Percentiles rank a stretch among this genome's conserved stretches.
Conservation (phyloP, 2,329 filamentous ascomycete genomes). For the Pyrenochaeta sp. region DNA sequence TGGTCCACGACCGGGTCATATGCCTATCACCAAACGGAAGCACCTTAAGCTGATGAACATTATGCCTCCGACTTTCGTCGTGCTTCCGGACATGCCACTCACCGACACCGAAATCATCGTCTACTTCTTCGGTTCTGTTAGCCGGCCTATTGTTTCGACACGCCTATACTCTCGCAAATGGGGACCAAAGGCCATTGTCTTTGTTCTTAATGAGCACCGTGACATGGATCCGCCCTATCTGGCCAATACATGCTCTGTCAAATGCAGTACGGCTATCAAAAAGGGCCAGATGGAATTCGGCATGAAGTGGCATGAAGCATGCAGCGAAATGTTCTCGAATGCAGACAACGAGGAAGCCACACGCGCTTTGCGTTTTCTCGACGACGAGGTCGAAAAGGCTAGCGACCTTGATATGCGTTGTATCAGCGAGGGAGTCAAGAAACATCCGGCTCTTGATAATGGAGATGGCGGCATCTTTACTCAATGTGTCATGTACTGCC, state of each 20-base stretch:
- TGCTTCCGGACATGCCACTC: constrained; percentile 31
- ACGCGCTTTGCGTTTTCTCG: constrained; percentile 19
- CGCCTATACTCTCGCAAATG: constrained; percentile 34
- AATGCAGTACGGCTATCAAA: constrained; percentile 35
- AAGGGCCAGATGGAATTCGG: constrained; percentile 22
- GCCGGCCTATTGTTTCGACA: constrained; percentile 29
- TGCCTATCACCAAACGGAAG: constrained; percentile 22
- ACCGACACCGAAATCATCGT: constrained; percentile 41
- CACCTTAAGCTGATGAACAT: constrained; percentile 26
- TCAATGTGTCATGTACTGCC: constrained; percentile 31
- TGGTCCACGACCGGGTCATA: constrained; percentile 20
- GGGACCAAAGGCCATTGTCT: constrained; percentile 31
- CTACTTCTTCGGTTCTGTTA: constrained; percentile 40
- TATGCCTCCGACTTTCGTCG: constrained; percentile 17
- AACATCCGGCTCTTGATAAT: constrained; percentile 19
- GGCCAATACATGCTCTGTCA: constrained; percentile 39
- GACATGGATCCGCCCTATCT: constrained; percentile 32
- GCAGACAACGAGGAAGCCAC: constrained; percentile 27
- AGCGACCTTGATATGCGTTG: constrained; percentile 26
- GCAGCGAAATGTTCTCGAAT: constrained; percentile 8
- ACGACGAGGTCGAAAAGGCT: constrained; percentile 2
- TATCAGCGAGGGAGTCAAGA: constrained; percentile 20
- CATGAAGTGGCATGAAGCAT: constrained; percentile 15
- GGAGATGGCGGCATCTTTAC: constrained; percentile 36
- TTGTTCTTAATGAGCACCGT: constrained; percentile 33